These are phyloP conservation scores for Cornus suecica DNA, from an alignment of 148 eudicot genomes.

Conservation along the genomic window DNA sequence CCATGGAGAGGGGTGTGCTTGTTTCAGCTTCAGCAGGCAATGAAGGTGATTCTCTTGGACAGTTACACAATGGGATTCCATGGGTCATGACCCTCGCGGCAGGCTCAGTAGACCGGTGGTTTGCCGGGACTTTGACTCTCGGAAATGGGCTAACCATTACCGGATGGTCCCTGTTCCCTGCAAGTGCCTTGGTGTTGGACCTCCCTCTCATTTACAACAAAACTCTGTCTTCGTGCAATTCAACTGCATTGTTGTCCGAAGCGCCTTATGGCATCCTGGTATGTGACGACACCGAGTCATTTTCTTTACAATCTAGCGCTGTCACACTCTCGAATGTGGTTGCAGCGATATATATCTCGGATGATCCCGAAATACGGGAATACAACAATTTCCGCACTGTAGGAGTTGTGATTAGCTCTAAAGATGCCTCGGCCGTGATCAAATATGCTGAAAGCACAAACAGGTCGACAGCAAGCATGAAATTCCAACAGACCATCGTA, in stretches of 20 bases:
- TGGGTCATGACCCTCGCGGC: conserved; percentile 37
- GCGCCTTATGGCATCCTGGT: conserved; percentile 7
- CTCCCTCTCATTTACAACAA: conserved; percentile 18
- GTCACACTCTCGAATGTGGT: neutral
- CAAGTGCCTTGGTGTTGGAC: conserved; percentile 15
- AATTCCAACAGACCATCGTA: conserved; percentile 33
- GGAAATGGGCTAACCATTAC: conserved; percentile 23
- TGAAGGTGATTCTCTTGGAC: neutral
- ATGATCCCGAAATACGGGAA: neutral
- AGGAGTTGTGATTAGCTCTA: conserved; percentile 18
- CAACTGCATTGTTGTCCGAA: neutral
- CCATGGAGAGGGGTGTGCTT: conserved; percentile 32
- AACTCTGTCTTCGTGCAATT: conserved; percentile 19
- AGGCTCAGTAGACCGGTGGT: conserved; percentile 23
- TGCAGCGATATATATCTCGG: conserved; percentile 17
- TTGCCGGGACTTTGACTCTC: conserved; percentile 23
- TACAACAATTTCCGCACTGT: neutral
- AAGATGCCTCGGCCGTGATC: conserved; percentile 8
- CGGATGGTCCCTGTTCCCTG: conserved; percentile 31
- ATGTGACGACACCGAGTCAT: conserved; percentile 4
- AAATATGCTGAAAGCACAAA: conserved; percentile 9
- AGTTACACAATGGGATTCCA: conserved; percentile 26
- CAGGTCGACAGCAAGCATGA: conserved; percentile 15
- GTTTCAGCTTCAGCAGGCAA: conserved; percentile 34
- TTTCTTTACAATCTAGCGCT: neutral